Conservation (phyloP, 768 basidiomycete species). For the Cantharellus cinnabarinus region DNA sequence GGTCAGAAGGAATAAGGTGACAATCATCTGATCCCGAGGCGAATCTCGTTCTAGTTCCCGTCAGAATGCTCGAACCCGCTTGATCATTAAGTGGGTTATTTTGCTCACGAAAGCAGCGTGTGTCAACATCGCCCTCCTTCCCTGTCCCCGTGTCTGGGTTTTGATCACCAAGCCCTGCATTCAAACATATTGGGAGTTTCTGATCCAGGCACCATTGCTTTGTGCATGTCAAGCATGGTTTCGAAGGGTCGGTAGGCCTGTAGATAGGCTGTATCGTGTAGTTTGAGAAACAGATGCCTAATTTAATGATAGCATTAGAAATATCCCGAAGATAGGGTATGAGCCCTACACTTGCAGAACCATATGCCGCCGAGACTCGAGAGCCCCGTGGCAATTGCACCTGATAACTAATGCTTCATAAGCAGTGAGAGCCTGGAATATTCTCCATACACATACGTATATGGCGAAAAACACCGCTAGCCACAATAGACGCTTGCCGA, state of each 20-base stretch:
- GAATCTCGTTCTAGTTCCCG: slow-evolving; percentile 60
- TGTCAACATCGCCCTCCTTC: slow-evolving; percentile 89
- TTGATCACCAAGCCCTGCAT: slow-evolving; percentile 65
- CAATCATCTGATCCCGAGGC: slow-evolving; percentile 84
- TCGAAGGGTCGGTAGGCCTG: slow-evolving; percentile 62
- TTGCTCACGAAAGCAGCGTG: slow-evolving; percentile 76
- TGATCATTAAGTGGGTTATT: not conserved
- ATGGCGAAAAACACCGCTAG: too few species aligned
- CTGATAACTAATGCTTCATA: too few species aligned
- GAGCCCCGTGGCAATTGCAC: too few species aligned
- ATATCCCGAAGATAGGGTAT: not conserved
- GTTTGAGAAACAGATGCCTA: slow-evolving; percentile 86
- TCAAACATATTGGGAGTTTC: slow-evolving; percentile 64
- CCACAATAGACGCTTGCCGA: too few species aligned
- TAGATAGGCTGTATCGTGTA: slow-evolving; percentile 70
- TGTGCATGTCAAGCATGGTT: slow-evolving; percentile 84
- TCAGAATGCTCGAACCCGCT: not conserved
- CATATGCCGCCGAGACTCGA: too few species aligned
- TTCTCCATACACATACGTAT: too few species aligned
- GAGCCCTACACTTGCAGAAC: too few species aligned
- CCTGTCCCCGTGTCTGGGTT: slow-evolving; percentile 87
- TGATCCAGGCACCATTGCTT: slow-evolving; percentile 93
- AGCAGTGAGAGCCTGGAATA: too few species aligned
- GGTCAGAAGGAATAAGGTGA: slow-evolving; percentile 73
- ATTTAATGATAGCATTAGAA: not conserved